Evolutionary conservation across 495 filamentous ascomycete genomes (phyloP), one percentile per base, ranked within the genome.

Genomic region (Lindgomyces ingoldianus): DNA sequence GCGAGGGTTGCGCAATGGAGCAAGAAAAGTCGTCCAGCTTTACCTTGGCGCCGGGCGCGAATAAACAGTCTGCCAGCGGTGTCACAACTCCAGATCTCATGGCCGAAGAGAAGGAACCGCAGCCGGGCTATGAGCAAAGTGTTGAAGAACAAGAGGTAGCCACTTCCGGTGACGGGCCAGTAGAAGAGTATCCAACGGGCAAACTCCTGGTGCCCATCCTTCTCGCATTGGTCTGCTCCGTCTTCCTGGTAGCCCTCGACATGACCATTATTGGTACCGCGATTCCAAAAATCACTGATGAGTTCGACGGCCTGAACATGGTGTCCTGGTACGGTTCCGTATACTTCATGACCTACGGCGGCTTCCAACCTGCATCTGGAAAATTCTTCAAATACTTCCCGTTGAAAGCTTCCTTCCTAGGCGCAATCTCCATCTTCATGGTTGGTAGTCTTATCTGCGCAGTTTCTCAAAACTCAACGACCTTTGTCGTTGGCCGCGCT

Each of bases 371-470:
- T 22, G 74, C 89, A 22, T 90, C 87, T 62, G 91, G 91, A 64
- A 88, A 88, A 69, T 72, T 93, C 45, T 93, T 92, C 77, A 87
- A 85, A 4, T 91, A 90, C 79, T 91, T 87, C 73, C 82, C 83
- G 46, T 83, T 88, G 72, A 92, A 87, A 72, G 74, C 61, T 36
- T 80, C 86, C 9, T 96, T 86, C 70, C 75, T 96, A 10, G 63
- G 69, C 14, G 88, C 90, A 41, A 86, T 96, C 58, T 75, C 74
- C 44, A 75, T 96, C 67, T 96, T 97, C 75, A 90, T 94, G 70
- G 48, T 95, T 11, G 93, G 93, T 21, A 89, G 85, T n/a, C 74
- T 92, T 41, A 77, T 96, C 65, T 96, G 91, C 73, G 92, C 84
- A 21, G 82, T 85, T 2, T 88, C 91, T 0, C 87, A 89, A 0